These are phyloP conservation scores for Nicotiana noctiflora DNA, from an alignment of 257 asterid species.

Conservation along the genomic window DNA sequence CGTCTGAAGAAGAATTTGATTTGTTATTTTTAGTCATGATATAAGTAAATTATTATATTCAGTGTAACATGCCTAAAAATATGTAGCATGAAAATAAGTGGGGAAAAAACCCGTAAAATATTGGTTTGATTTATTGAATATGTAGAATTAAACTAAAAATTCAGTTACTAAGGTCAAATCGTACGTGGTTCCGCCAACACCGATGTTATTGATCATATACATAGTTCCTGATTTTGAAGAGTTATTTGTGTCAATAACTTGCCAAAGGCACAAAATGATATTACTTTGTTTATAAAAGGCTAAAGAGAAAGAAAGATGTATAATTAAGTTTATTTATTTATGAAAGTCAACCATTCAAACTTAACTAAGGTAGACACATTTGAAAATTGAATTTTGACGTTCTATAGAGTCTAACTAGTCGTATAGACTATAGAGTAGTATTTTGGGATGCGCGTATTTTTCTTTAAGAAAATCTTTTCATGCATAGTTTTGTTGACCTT, in stretches of 20 bases:
- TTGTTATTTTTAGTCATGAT: not conserved
- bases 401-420: not conserved
- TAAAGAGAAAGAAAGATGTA: not conserved
- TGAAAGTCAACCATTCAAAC: constrained; percentile 18
- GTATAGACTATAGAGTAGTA: no score
- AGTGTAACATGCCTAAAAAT: not conserved
- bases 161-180: no score
- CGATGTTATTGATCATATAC: not conserved
- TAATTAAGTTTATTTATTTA: not conserved
- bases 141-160: no score
- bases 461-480: not conserved
- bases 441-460: not conserved
- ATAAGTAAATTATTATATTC: no score
- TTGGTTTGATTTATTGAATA: not conserved
- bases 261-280: not conserved
- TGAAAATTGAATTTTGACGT: constrained; percentile 17
- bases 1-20: not conserved
- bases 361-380: constrained; percentile 13
- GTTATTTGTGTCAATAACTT: not conserved
- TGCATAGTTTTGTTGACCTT: not conserved
- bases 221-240: not conserved
- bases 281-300: not conserved
- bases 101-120: not conserved
- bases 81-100: not conserved
- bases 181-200: no score